Evolutionary conservation across 2,329 filamentous ascomycete species (phyloP), one percentile per base, ranked within the genome.

Genomic region (Diaporthe helianthi): DNA sequence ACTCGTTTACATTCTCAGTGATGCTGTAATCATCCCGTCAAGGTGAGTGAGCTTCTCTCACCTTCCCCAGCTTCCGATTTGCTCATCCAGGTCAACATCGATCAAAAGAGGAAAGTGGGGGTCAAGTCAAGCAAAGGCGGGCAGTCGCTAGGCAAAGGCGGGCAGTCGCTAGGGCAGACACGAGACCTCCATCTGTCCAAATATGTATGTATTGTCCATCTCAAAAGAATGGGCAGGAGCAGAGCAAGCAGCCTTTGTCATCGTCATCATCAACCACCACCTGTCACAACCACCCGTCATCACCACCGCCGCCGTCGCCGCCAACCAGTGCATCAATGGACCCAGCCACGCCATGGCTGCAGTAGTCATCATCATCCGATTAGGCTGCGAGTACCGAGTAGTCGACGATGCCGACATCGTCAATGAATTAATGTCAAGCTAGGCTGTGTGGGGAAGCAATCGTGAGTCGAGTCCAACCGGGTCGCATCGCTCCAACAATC

Each of bases 21-120:
- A 47, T 55, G 54, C 33, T 29, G 24, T 44, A 26, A 41, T 58
- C 22, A 29, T 15, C 22, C 33, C 7, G 33, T 22, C 36, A 60
- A 60, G 54, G 54, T 33, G 41, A 61, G 41, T 24, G 41, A 61
- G 41, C 26, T 47, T 33, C 58, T 47, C 58, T 61, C 58, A 61
- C 58, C 58, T 61, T 61, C 41, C 58, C 36, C 36, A 24, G 19
- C 41, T 33, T 3, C 38, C 13, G 26, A 41, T 46, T 61, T 61
- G 47, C 58, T 61, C 58, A 61, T 61, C 58, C 29, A 33, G 58
- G 58, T 47, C 38, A 33, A 61, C 26, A 9, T 8, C 41, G 17
- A 17, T 61, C 58, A 12, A 47, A 47, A 61, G 58, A 47, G 58
- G 58, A 33, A 47, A 61, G 58, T 61, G 58, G 58, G 58, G 54